Percentiles rank a stretch among this genome's conserved stretches.
Evolutionary conservation across 495 filamentous ascomycete genomes (phyloP).

Genomic region (Penicillium verhagenii): DNA sequence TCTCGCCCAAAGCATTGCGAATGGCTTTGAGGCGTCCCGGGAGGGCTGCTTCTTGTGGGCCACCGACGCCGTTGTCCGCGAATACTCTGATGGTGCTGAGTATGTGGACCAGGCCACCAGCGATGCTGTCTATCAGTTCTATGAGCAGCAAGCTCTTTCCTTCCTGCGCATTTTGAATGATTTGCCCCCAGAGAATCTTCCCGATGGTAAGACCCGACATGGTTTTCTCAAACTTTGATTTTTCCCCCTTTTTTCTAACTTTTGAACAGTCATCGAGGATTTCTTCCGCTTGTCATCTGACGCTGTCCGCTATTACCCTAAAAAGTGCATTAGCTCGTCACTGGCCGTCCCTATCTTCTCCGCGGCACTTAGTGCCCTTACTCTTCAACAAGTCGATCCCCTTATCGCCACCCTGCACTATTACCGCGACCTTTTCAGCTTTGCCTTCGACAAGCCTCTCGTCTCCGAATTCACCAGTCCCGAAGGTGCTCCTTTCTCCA

Average conservation of each 20-base stretch:
- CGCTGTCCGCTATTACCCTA: constrained; percentile 87
- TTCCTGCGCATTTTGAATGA: constrained; percentile 90
- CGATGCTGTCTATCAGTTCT: constrained; percentile 88
- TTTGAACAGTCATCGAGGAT: constrained; percentile 80
- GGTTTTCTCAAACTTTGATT: neutral
- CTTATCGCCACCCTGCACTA: constrained; percentile 90
- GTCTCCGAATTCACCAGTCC: constrained; percentile 61
- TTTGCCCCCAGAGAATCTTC: constrained; percentile 78
- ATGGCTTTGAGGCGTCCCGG: constrained; percentile 77
- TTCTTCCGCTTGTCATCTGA: constrained; percentile 93
- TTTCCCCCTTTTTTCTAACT: neutral
- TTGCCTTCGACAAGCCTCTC: constrained; percentile 74
- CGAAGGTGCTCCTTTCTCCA: constrained; percentile 45
- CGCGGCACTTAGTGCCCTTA: constrained; percentile 79
- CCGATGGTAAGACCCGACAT: constrained; percentile 59
- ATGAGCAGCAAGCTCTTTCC: constrained; percentile 83
- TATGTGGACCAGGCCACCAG: constrained; percentile 79
- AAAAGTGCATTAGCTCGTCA: constrained; percentile 70
- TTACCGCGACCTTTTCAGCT: constrained; percentile 87
- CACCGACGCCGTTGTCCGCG: constrained; percentile 88
- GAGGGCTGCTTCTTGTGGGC: constrained; percentile 99
- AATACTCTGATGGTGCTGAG: constrained; percentile 88
- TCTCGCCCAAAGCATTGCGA: constrained; percentile 82
- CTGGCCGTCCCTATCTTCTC: constrained; percentile 81
- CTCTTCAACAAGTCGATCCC: constrained; percentile 85